Conservation (phyloP, 768 basidiomycete genomes). For the Leccinellum rugosiceps region DNA sequence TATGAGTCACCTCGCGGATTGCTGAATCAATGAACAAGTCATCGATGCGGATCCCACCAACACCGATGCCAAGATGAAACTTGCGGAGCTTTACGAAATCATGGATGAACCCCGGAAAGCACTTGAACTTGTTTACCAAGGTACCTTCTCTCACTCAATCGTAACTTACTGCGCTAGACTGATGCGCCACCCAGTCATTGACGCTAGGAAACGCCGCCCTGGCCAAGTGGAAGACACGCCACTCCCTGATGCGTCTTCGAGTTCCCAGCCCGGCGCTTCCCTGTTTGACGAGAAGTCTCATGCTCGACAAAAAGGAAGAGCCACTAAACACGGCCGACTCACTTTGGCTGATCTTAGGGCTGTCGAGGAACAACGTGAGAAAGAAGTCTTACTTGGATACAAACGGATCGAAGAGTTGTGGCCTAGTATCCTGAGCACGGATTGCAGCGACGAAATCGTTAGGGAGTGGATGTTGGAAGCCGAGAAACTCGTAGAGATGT, state of each 20-base stretch:
- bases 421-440: conserved; percentile 45
- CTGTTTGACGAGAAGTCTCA: conserved; percentile 59
- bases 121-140: conserved; percentile 62
- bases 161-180: conserved; percentile 64
- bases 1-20: background rate
- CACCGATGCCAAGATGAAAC: conserved; percentile 81
- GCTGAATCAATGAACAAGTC: conserved; percentile 46
- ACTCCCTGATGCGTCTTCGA: conserved; percentile 13
- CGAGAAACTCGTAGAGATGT: conserved; percentile 83
- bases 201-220: conserved; percentile 51
- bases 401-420: conserved; percentile 59
- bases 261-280: conserved; percentile 39
- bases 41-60: conserved; percentile 69
- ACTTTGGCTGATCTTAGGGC: conserved; percentile 57
- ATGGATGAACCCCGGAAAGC: conserved; percentile 78
- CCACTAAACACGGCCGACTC: conserved; percentile 40
- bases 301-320: conserved; percentile 35
- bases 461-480: conserved; percentile 82
- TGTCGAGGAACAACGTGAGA: conserved; percentile 64
- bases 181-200: conserved; percentile 44
- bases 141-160: conserved; percentile 34
- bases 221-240: conserved; percentile 22
- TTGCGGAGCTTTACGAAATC: conserved; percentile 89
- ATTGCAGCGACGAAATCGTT: conserved; percentile 48
- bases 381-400: conserved; percentile 59